Conservation (phyloP, 2,329 filamentous ascomycete genomes). For the Ciborinia camelliae region DNA sequence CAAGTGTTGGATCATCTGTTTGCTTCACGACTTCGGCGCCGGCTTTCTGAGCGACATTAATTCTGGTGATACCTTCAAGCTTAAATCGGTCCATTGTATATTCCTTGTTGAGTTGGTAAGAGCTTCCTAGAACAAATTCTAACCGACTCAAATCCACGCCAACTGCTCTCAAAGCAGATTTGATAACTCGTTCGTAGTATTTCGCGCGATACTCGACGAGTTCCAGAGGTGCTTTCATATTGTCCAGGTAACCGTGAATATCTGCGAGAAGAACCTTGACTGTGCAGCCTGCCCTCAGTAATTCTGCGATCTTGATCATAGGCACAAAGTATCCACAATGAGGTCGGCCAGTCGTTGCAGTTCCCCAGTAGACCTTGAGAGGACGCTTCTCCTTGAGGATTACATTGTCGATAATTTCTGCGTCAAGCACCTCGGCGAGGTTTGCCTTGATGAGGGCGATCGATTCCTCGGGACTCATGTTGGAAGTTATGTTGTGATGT, state of each 20-base stretch:
- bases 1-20: conserved; percentile 69
- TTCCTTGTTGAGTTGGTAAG: conserved; percentile 68
- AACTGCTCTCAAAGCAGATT: conserved; percentile 55
- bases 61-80: conserved; percentile 46
- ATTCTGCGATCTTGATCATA: conserved; percentile 84
- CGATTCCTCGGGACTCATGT: conserved; percentile 53
- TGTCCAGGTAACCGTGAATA: conserved; percentile 76
- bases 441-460: conserved; percentile 76
- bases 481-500: conserved; percentile 28
- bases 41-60: conserved; percentile 68
- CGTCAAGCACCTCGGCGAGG: conserved; percentile 77
- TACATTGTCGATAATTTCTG: conserved; percentile 73
- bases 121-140: conserved; percentile 78
- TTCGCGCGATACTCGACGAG: conserved; percentile 74
- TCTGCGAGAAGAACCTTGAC: conserved; percentile 69
- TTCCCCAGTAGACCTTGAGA: conserved; percentile 84
- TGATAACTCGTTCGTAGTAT: conserved; percentile 80
- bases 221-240: conserved; percentile 83
- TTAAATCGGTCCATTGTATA: conserved; percentile 91
- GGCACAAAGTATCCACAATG: conserved; percentile 83
- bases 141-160: conserved; percentile 69
- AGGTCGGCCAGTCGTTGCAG: conserved; percentile 61
- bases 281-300: conserved; percentile 79
- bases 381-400: conserved; percentile 67
- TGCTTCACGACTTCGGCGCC: conserved; percentile 85